A percentile compares a stretch with the other conserved stretches of the same genome.
Evolutionary conservation across 2,329 filamentous ascomycete species (phyloP).

Genomic region (Sordariomycetes sp.): DNA sequence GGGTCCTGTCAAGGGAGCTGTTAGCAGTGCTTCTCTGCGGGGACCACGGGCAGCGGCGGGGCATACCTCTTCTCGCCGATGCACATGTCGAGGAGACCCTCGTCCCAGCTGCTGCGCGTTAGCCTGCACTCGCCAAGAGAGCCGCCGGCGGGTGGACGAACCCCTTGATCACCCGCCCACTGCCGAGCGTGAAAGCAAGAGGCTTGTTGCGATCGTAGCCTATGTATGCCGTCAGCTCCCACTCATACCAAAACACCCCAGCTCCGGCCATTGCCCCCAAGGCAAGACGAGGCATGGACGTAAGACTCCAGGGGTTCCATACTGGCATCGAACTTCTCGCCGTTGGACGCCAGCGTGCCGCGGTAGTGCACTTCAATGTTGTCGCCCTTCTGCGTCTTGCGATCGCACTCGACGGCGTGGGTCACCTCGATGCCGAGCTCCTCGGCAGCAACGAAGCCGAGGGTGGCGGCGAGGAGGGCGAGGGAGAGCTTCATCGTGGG

Average conservation of each 20-base stretch:
- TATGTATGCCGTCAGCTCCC: conserved; percentile 16
- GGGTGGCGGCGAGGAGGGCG: conserved; percentile 38
- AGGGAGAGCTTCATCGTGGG: conserved; percentile 36
- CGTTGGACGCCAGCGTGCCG: conserved; percentile 64
- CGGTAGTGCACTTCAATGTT: conserved; percentile 79
- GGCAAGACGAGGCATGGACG: neutral
- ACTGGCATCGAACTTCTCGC: conserved; percentile 75
- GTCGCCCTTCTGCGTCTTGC: conserved; percentile 69
- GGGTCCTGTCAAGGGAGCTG: conserved; percentile 35
- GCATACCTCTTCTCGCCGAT: conserved; percentile 73
- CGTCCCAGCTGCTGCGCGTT: conserved; percentile 58
- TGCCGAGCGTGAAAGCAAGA: conserved; percentile 69
- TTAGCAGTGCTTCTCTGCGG: conserved; percentile 7
- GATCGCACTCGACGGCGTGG: conserved; percentile 63
- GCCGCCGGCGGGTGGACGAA: conserved; percentile 26
- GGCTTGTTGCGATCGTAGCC: conserved; percentile 67
- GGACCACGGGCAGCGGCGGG: neutral
- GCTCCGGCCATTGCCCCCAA: neutral
- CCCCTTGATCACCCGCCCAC: conserved; percentile 82
- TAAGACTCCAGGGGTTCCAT: conserved; percentile 5
- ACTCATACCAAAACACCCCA: neutral
- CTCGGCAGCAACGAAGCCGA: conserved; percentile 38
- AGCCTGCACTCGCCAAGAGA: neutral
- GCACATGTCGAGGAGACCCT: conserved; percentile 88
- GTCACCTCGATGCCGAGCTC: conserved; percentile 72